phyloP scores from a whole-genome alignment of 345 rosid genomes.

The Brassica carinata region DNA sequence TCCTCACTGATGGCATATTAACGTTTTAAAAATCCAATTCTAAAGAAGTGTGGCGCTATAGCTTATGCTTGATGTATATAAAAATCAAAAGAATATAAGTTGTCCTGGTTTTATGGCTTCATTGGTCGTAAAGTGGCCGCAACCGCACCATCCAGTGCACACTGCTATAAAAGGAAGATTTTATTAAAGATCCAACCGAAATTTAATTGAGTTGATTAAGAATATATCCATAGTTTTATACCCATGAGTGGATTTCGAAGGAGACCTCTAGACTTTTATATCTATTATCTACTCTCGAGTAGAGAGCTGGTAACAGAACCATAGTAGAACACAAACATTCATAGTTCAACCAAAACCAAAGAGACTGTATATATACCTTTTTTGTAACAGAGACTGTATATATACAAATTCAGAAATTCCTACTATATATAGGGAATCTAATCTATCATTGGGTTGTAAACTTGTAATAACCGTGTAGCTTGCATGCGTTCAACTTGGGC shows the following conservation, averaged over 20 bases:
- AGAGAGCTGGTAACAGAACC: slow-evolving; percentile 3
- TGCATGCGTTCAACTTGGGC: slow-evolving; percentile 4
- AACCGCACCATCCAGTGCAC: slow-evolving; percentile 39
- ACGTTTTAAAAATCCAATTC: slow-evolving; percentile 15
- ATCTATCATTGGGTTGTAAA: not conserved
- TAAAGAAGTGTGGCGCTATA: slow-evolving; percentile 10
- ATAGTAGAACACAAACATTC: slow-evolving; percentile 12
- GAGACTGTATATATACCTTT: not conserved
- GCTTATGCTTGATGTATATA: slow-evolving; percentile 27
- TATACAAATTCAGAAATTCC: not conserved
- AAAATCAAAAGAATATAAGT: slow-evolving; percentile 42
- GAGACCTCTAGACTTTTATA: slow-evolving; percentile 3
- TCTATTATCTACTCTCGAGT: not conserved
- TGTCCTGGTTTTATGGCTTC: slow-evolving; percentile 38
- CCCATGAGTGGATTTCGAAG: slow-evolving; percentile 7
- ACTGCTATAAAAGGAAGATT: slow-evolving; percentile 9
- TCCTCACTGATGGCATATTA: slow-evolving; percentile 28
- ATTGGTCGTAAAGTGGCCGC: slow-evolving; percentile 44
- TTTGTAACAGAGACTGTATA: too few species aligned
- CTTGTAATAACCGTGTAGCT: not conserved
- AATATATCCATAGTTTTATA: slow-evolving; percentile 15
- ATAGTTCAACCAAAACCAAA: slow-evolving; percentile 3
- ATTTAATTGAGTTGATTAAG: slow-evolving; percentile 19
- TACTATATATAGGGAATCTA: not conserved
- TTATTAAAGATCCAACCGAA: slow-evolving; percentile 18